Conservation (phyloP, 139 green algal genomes). For the Gonium pectorale region DNA sequence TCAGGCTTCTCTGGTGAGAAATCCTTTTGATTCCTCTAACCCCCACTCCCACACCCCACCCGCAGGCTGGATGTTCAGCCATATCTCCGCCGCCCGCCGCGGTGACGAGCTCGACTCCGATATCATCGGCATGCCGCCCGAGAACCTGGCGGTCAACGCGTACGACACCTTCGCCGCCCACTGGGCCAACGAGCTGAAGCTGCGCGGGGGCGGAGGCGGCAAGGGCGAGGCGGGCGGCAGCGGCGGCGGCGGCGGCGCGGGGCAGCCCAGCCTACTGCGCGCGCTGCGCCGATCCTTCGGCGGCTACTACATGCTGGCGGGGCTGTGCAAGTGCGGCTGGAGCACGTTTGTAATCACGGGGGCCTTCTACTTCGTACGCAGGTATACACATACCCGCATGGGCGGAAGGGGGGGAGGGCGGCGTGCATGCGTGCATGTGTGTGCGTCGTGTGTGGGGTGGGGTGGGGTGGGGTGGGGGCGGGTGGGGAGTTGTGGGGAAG, state of each 20-base stretch:
- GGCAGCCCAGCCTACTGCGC: background rate
- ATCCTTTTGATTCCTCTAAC: too few species aligned
- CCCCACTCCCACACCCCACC: too few species aligned
- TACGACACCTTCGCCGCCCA: conserved; percentile 3
- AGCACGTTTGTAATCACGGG: conserved; percentile 44
- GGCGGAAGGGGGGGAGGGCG: too few species aligned
- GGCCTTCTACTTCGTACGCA: conserved; percentile 59
- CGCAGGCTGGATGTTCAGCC: conserved; percentile 39
- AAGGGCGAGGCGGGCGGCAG: background rate
- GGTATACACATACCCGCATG: too few species aligned
- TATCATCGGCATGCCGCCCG: background rate
- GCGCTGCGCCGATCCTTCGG: conserved; percentile 9
- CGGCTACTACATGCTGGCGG: conserved; percentile 14
- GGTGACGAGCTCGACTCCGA: background rate
- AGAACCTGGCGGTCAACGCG: background rate
- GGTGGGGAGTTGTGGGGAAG: too few species aligned
- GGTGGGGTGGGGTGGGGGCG: background rate
- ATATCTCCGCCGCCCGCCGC: background rate
- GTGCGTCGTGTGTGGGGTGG: too few species aligned
- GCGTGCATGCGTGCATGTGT: too few species aligned
- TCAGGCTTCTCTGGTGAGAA: too few species aligned
- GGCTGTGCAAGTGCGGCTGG: conserved; percentile 54
- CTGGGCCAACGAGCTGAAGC: conserved; percentile 17
- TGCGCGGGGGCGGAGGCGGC: conserved; percentile 5
- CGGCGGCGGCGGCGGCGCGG: background rate